Conservation (phyloP, 768 basidiomycete species). For the Russula griseocarnosa region DNA sequence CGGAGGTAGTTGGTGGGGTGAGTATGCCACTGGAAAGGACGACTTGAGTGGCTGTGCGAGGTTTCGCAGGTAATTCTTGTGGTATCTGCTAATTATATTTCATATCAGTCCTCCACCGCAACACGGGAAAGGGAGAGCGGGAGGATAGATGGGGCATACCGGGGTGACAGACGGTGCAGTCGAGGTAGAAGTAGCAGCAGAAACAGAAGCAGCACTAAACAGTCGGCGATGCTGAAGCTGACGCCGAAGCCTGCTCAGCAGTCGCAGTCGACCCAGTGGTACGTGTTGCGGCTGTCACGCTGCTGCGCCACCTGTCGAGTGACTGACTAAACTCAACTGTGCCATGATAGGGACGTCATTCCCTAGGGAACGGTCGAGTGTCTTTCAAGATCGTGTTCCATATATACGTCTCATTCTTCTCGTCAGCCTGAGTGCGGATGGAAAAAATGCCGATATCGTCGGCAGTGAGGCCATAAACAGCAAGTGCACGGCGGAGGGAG, state of each 20-base stretch:
- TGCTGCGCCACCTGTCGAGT: no score
- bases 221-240: neutral
- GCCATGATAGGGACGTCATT: no score
- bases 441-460: no score
- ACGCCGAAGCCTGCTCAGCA: neutral
- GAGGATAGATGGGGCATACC: neutral
- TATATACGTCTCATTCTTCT: no score
- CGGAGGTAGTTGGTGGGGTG: slow-evolving; percentile 62
- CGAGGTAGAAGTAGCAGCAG: neutral
- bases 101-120: neutral
- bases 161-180: neutral
- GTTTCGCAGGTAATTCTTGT: slow-evolving; percentile 27
- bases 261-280: neutral
- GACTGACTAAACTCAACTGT: no score
- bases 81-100: slow-evolving; percentile 18
- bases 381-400: no score
- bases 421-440: no score
- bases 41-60: slow-evolving; percentile 51
- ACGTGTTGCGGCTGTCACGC: neutral
- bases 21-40: slow-evolving; percentile 52
- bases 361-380: no score
- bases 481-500: no score
- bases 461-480: no score
- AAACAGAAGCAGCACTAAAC: neutral
- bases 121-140: neutral